Percentiles rank a stretch among this genome's conserved stretches.
Evolutionary conservation across 768 basidiomycete species (phyloP).

Genomic region (Xerocomellus intermedius): DNA sequence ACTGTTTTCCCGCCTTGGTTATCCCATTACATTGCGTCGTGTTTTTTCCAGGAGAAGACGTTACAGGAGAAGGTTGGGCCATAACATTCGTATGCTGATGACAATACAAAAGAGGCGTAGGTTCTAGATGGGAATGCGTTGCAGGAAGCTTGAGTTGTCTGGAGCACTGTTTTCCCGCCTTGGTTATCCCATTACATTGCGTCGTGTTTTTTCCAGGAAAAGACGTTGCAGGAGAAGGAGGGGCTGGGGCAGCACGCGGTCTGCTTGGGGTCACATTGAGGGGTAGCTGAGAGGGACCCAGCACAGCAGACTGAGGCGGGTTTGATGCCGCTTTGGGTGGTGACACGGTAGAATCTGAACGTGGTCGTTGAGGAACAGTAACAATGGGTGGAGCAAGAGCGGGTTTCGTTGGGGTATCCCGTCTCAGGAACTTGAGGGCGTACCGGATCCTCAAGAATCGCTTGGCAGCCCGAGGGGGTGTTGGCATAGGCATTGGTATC

Average conservation of each 20-base stretch:
- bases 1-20: conserved; percentile 62
- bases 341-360: no score
- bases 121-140: conserved; percentile 26
- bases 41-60: conserved; percentile 15
- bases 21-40: conserved; percentile 56
- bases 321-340: neutral
- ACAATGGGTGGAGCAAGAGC: conserved; percentile 10
- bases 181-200: conserved; percentile 68
- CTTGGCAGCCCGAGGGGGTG: conserved; percentile 32
- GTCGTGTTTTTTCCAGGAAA: conserved; percentile 14
- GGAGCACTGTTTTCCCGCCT: conserved; percentile 58
- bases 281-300: neutral
- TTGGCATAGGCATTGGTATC: conserved; percentile 20
- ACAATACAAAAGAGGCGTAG: conserved; percentile 49
- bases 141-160: conserved; percentile 51
- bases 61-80: no score
- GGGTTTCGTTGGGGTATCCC: conserved; percentile 11
- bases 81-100: conserved; percentile 57
- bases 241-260: conserved; percentile 21
- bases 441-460: conserved; percentile 21
- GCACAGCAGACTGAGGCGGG: no score
- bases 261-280: conserved; percentile 13
- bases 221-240: conserved; percentile 18
- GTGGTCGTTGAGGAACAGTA: no score
- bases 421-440: conserved; percentile 19